Percentiles rank a stretch among this genome's conserved stretches.
These are phyloP conservation scores for Wickerhamiella slavikovae DNA, from an alignment of 805 yeast genomes.

Conservation along the genomic window DNA sequence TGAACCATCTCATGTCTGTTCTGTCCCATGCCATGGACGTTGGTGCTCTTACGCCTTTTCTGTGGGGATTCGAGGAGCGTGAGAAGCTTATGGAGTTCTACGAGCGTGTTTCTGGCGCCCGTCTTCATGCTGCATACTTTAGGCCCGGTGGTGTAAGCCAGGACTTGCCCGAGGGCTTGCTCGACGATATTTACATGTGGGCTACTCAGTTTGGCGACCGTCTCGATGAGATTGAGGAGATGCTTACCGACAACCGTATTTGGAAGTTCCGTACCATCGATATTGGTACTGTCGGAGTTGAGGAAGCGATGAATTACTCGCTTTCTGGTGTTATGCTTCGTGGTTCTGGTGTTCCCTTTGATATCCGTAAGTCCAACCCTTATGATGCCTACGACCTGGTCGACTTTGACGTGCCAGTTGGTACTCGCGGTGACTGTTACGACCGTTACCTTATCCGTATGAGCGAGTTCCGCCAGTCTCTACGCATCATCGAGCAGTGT, in stretches of 20 bases:
- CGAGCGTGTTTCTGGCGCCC: constrained; percentile 78
- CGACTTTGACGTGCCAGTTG: constrained; percentile 76
- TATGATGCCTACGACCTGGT: constrained; percentile 77
- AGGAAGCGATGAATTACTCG: constrained; percentile 66
- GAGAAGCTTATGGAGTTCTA: constrained; percentile 85
- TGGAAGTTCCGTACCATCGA: constrained; percentile 77
- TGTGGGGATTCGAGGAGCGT: constrained; percentile 90
- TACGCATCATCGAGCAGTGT: constrained; percentile 78
- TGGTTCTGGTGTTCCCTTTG: constrained; percentile 79
- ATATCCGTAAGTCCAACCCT: constrained; percentile 69
- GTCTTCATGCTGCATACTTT: constrained; percentile 72
- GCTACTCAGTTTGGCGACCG: constrained; percentile 90
- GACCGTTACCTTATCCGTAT: constrained; percentile 76
- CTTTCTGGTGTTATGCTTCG: constrained; percentile 78
- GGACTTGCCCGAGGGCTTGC: constrained; percentile 67
- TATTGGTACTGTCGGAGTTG: constrained; percentile 66
- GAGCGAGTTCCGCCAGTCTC: constrained; percentile 82
- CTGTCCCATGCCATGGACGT: constrained; percentile 85
- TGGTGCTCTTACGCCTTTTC: constrained; percentile 80
- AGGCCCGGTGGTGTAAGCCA: constrained; percentile 88
- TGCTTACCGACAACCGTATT: constrained; percentile 75
- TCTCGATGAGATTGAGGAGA: constrained; percentile 75
- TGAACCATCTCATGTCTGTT: constrained; percentile 74
- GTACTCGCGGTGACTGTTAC: constrained; percentile 75
- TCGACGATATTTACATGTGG: constrained; percentile 90